phyloP scores from a whole-genome alignment of 192 early-diverging fungal species.

The Coemansia sp. region DNA sequence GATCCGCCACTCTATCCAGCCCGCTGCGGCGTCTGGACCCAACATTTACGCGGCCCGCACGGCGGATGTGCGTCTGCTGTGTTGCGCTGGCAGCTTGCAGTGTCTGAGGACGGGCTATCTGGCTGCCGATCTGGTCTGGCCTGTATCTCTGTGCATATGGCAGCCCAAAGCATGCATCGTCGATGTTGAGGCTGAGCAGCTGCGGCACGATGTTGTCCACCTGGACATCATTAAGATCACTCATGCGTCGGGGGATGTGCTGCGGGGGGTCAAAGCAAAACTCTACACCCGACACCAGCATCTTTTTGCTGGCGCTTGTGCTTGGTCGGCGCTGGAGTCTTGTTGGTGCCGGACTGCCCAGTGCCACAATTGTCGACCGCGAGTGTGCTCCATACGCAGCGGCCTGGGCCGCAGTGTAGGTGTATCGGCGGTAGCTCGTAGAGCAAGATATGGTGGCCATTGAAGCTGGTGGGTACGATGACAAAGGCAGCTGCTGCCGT shows the following conservation, averaged over 20 bases:
- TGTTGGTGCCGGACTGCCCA: background rate
- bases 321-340: background rate
- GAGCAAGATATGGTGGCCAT: too few relatives aligned
- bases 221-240: background rate
- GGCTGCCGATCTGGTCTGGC: background rate
- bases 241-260: background rate
- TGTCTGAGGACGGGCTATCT: background rate
- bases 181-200: constrained; percentile 4
- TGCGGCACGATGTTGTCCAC: constrained; percentile 28
- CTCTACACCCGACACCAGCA: background rate
- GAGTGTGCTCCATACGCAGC: background rate
- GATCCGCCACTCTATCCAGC: constrained; percentile 18
- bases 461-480: too few relatives aligned
- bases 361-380: constrained; percentile 10
- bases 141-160: constrained; percentile 27
- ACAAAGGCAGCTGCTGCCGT: too few relatives aligned
- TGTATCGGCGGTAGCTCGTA: too few relatives aligned
- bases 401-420: too few relatives aligned
- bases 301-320: background rate
- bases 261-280: background rate
- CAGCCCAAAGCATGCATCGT: constrained; percentile 22
- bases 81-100: background rate
- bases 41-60: constrained; percentile 26
- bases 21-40: constrained; percentile 7
- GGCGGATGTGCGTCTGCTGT: constrained; percentile 10